Percentiles rank a stretch among this genome's conserved stretches.
Evolutionary conservation across 352 stramenopile genomes (phyloP).

Genomic region (Pythium myriotylum): DNA sequence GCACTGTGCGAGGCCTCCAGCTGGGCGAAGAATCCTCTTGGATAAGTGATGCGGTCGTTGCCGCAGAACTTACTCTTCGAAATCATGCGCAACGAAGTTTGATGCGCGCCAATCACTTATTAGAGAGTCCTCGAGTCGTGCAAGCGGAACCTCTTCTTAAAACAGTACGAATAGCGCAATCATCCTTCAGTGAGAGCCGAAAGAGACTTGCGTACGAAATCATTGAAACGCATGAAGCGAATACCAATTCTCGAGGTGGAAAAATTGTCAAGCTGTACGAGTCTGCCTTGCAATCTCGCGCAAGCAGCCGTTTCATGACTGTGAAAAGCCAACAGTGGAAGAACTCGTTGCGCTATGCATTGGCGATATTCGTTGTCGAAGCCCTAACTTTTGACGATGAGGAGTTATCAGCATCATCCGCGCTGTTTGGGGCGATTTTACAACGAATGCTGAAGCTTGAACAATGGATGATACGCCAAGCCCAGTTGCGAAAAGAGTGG

Average conservation of each 20-base stretch:
- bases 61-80: constrained; percentile 40
- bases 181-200: background rate
- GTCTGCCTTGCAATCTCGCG: background rate
- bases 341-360: constrained; percentile 6
- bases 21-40: constrained; percentile 21
- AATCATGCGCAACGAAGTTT: constrained; percentile 15
- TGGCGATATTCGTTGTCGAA: constrained; percentile 1
- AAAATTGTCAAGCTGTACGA: constrained; percentile 11
- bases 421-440: constrained; percentile 24
- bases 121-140: background rate
- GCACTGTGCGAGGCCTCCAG: constrained; percentile 50
- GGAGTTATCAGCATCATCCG: background rate
- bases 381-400: background rate
- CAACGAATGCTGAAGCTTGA: constrained; percentile 48
- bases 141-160: constrained; percentile 5
- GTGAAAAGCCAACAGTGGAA: constrained; percentile 2
- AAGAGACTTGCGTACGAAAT: constrained; percentile 9
- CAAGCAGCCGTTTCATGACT: background rate
- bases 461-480: constrained; percentile 64
- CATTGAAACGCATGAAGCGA: background rate
- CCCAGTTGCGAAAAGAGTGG: constrained; percentile 73
- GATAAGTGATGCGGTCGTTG: constrained; percentile 35
- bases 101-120: constrained; percentile 2
- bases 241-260: background rate
- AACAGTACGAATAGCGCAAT: background rate